These are phyloP conservation scores for Lenwebbia sp. DNA, from an alignment of 345 rosid genomes.

Conservation along the genomic window DNA sequence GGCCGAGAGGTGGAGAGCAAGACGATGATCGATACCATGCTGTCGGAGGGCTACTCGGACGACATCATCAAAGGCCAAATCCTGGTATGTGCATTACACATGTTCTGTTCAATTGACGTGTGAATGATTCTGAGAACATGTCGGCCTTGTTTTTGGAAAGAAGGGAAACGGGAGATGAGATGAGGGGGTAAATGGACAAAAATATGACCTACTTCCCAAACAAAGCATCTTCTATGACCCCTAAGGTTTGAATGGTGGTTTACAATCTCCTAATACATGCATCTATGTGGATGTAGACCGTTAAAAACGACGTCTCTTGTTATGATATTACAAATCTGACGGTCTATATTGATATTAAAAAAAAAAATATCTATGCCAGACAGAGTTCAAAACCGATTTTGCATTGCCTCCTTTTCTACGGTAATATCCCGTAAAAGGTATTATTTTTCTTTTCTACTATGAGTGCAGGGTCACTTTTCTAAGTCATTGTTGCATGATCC, in stretches of 20 bases:
- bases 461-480: neutral
- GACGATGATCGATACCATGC: neutral
- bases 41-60: neutral
- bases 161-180: neutral
- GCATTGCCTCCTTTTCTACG: neutral
- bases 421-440: neutral
- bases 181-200: neutral
- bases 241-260: neutral
- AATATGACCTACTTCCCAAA: neutral
- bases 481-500: neutral
- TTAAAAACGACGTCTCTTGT: neutral
- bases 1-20: neutral
- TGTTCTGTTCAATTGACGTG: neutral
- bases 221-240: neutral
- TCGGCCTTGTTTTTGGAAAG: neutral
- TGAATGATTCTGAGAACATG: neutral
- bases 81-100: neutral
- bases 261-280: neutral
- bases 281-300: neutral
- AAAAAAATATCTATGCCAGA: neutral
- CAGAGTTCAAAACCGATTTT: neutral
- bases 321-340: neutral
- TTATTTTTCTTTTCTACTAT: neutral
- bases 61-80: neutral
- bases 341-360: neutral